Conservation (phyloP, 2,329 filamentous ascomycete genomes). For the Alternaria triticimaculans region DNA sequence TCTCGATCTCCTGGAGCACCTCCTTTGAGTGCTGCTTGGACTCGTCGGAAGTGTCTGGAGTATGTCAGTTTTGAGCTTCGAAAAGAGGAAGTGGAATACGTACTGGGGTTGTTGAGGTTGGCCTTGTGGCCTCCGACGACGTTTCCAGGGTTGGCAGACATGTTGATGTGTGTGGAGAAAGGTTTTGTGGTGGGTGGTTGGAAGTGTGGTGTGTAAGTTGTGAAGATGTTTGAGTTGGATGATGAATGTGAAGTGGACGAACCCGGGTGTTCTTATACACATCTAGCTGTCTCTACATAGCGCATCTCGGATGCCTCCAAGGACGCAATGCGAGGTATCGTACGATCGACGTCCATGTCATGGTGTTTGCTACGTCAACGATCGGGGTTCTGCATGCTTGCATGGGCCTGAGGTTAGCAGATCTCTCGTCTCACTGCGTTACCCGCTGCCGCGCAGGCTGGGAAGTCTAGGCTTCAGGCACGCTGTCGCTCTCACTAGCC, state of each 20-base stretch:
- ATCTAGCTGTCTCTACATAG: background rate
- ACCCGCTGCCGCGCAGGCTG: background rate
- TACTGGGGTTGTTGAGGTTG: slow-evolving; percentile 62
- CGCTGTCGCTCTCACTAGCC: background rate
- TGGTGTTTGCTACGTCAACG: slow-evolving; percentile 13
- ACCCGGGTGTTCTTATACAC: slow-evolving; percentile 6
- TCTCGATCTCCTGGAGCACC: slow-evolving; percentile 60
- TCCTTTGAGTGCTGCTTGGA: slow-evolving; percentile 63
- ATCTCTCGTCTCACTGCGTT: background rate
- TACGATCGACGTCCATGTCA: background rate
- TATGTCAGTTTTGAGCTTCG: background rate
- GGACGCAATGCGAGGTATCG: background rate
- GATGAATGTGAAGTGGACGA: background rate
- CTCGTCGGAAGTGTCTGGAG: slow-evolving; percentile 58
- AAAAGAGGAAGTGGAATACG: background rate
- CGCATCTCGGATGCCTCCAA: background rate
- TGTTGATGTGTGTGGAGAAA: slow-evolving; percentile 27
- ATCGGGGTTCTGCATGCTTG: slow-evolving; percentile 1
- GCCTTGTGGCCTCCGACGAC: slow-evolving; percentile 66
- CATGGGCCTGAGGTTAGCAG: background rate
- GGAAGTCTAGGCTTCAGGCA: background rate
- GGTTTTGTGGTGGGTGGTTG: background rate
- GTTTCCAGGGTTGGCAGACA: slow-evolving; percentile 58
- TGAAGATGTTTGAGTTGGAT: background rate
- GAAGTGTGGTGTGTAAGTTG: background rate